Base-by-base conservation (phyloP, 768 basidiomycete genomes). In the Mycena indigotica region DNA sequence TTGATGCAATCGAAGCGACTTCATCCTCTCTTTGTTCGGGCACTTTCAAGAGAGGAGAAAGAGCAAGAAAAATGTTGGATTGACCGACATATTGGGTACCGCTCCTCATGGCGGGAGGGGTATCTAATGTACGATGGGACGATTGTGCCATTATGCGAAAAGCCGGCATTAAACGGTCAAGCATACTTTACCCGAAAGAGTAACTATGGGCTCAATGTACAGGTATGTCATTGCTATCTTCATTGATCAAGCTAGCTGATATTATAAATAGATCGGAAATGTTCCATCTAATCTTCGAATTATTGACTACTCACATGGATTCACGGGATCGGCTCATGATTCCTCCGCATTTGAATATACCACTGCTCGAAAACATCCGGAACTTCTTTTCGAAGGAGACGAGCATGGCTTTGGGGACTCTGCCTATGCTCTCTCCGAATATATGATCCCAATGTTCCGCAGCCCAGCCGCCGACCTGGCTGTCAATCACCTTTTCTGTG, bases 91-190 rank as follows among this genome's bases (percentile, higher is more conserved):
- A 16, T 74, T 12, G 71, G 70, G 2, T 75, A 72, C 41, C 26
- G 40, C 28, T 70, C 71, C 16, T 17, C 63, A 6, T 76, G 72
- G 73, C 54, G 69, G 17, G 73, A 77, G 5, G 74, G 74, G 1
- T 76, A 67, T 65, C 29, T 73, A 1, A 74, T 72, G 67, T 72
- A 73, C 53, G 72, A 75, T 65, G 73, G 73, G 1, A 75, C 72
- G 0, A 70, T 70, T 55, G 66, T 75, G 16, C 63, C 65, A 8
- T 65, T 73, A 1, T 69, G 64, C 44, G 25, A 49, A 8, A 71
- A 70, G 30, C 71, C 70, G 24, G 66, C 65, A 0, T 21, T 64
- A 5, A 65, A 75, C 55, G 71, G 74, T 13, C 70, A 73, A 61
- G 70, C 67, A 17, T 76, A 75, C 49, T 75, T 64, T 46, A 71